A percentile compares a stretch with the other conserved stretches of the same genome.
phyloP scores from a whole-genome alignment of 192 early-diverging fungal genomes.

The Coemansia furcata region DNA sequence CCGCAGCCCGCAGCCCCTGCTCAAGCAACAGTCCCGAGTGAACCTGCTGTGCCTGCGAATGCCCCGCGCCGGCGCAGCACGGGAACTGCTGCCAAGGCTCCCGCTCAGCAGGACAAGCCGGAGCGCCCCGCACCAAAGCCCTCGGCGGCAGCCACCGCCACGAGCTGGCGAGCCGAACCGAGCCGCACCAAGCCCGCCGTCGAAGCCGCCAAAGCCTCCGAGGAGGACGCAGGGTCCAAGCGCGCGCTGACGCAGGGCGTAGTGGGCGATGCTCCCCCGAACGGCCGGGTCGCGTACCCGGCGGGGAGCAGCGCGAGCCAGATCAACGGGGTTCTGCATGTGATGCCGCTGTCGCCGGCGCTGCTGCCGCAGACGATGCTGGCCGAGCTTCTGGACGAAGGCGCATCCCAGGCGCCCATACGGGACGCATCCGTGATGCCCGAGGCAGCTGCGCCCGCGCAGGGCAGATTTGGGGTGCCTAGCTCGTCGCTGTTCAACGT shows the following conservation, averaged over 20 bases:
- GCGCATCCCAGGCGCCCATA: neutral
- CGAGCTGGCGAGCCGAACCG: constrained; percentile 27
- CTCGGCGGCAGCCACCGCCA: constrained; percentile 10
- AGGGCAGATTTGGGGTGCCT: neutral
- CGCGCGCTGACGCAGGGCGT: constrained; percentile 14
- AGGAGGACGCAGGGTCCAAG: neutral
- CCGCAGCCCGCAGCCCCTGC: neutral
- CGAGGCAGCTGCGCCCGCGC: neutral
- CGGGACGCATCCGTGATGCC: neutral
- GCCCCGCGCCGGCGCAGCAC: constrained; percentile 9
- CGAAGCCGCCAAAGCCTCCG: neutral
- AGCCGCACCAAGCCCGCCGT: constrained; percentile 13
- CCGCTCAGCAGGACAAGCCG: neutral
- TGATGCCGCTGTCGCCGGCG: constrained; percentile 5
- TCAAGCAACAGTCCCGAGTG: neutral
- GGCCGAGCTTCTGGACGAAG: constrained; percentile 32
- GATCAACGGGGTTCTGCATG: neutral
- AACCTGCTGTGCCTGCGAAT: neutral
- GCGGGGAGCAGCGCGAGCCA: neutral
- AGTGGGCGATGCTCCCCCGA: neutral
- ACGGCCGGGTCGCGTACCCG: neutral
- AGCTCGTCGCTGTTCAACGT: constrained; percentile 31
- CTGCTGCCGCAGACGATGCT: constrained; percentile 37
- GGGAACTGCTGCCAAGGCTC: neutral
- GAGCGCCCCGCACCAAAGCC: neutral